A percentile compares a stretch with the other conserved stretches of the same genome.
These are phyloP conservation scores for Gossypium anomalum DNA, from an alignment of 345 rosid genomes.

Conservation along the genomic window DNA sequence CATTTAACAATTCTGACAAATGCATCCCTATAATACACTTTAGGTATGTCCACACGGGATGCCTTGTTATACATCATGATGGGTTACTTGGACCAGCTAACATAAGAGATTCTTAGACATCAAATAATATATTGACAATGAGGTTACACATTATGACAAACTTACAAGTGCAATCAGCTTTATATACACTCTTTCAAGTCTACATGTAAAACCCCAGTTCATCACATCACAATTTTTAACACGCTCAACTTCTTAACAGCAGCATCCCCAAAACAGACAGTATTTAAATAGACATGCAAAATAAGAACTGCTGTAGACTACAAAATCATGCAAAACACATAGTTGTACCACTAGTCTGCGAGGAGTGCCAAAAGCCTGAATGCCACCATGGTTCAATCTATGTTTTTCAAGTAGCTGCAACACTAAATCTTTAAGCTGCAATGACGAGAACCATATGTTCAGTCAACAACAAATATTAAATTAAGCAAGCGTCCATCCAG, in stretches of 20 bases:
- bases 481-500: background rate
- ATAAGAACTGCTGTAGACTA: slow-evolving; percentile 6
- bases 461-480: background rate
- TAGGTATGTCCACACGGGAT: background rate
- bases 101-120: background rate
- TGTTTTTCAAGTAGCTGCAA: slow-evolving; percentile 57
- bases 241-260: background rate
- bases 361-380: slow-evolving; percentile 82
- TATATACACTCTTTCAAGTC: slow-evolving; percentile 4
- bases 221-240: background rate
- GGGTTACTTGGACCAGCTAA: background rate
- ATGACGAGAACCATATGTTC: background rate
- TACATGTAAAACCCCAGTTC: background rate
- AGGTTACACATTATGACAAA: background rate
- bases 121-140: background rate
- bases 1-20: background rate
- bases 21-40: background rate
- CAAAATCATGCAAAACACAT: slow-evolving; percentile 14
- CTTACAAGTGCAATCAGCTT: background rate
- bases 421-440: slow-evolving; percentile 57
- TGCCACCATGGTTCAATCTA: slow-evolving; percentile 62
- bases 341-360: slow-evolving; percentile 86
- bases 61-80: background rate
- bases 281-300: slow-evolving; percentile 11
- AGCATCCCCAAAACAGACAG: background rate